These are phyloP conservation scores for Scutellaria minor DNA, from an alignment of 257 asterid species.

Conservation along the genomic window DNA sequence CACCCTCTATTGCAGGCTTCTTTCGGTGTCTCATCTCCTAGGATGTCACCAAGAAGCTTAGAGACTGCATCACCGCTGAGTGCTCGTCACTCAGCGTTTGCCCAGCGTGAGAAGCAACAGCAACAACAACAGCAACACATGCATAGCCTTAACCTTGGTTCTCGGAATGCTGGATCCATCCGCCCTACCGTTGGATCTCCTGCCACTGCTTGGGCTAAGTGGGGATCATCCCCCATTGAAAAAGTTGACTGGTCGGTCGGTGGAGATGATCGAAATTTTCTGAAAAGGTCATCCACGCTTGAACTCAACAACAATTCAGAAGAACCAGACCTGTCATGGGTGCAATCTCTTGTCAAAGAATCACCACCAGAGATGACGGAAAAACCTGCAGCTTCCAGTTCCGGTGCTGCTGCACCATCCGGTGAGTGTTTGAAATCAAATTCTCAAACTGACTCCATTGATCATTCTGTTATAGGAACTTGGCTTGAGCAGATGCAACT, in stretches of 20 bases:
- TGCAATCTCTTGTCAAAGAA: slow-evolving; percentile 95
- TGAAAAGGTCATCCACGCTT: slow-evolving; percentile 49
- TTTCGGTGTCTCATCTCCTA: slow-evolving; percentile 72
- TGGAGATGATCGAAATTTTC: slow-evolving; percentile 54
- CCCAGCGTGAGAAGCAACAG: slow-evolving; percentile 73
- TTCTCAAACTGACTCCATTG: slow-evolving; percentile 62
- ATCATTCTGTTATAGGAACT: slow-evolving; percentile 82
- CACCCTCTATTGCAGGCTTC: slow-evolving; percentile 82
- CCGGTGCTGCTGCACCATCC: slow-evolving; percentile 71
- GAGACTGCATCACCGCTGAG: slow-evolving; percentile 87
- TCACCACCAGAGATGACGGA: slow-evolving; percentile 88
- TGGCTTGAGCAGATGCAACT: slow-evolving; percentile 98
- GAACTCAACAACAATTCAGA: slow-evolving; percentile 53
- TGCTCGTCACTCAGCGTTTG: slow-evolving; percentile 58
- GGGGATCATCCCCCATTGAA: slow-evolving; percentile 73
- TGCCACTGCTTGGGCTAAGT: slow-evolving; percentile 58
- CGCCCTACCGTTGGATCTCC: slow-evolving; percentile 59
- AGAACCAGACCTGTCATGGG: slow-evolving; percentile 94
- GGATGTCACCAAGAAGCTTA: slow-evolving; percentile 84
- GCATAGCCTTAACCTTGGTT: slow-evolving; percentile 53
- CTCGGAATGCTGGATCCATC: slow-evolving; percentile 68
- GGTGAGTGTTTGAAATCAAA: slow-evolving; percentile 76
- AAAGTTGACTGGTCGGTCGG: slow-evolving; percentile 77
- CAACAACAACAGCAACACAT: slow-evolving; percentile 48
- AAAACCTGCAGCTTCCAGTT: slow-evolving; percentile 53